Evolutionary conservation across 2,329 filamentous ascomycete species (phyloP), one percentile per base, ranked within the genome.

Genomic region (Pseudogymnoascus destructans): DNA sequence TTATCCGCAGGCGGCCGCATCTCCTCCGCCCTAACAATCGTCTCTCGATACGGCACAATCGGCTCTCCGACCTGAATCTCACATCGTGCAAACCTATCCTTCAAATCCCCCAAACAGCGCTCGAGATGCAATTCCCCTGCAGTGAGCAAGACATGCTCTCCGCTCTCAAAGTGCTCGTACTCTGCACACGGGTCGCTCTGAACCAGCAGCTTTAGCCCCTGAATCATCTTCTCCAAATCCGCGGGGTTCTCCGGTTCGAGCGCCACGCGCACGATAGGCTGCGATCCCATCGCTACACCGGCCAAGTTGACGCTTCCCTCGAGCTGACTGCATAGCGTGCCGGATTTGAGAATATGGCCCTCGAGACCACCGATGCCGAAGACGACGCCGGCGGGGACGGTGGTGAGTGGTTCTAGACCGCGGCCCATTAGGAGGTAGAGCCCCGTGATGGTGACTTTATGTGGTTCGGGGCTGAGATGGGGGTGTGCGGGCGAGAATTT

Each of bases 371-470:
- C 89, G 58, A 98, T 93, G 21, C 93, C 93, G 68, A 98, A 97
- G 3, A 98, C 87, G 6, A 95, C 91, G 42, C 93, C 93, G 0
- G 93, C 92, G 5, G 92, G 92, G 0, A 97, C 92, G 0, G 86
- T 86, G 13, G 82, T 79, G 0, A 98, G 79, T 1, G 85, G 79
- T 68, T 97, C 92, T 3, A 98, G 75, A 60, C 86, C 86, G 60
- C 92, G 81, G 27, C 93, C 93, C 93, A 98, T 98, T 58, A 98
- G 82, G 69, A 98, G 84, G 71, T 98, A 98, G 2, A 98, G 76
- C 1, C 88, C 88, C 13, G 85, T 91, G 56, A 98, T 84, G 0
- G 82, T 92, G 35, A 95, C 84, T 68, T 91, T 90, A 63, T 87
- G 80, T 0, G 91, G 90, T 62, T 84, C 80, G 0, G 90, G 88